These are phyloP conservation scores for Ascochyta rabiei DNA, from an alignment of 2,329 filamentous ascomycete species.

Conservation along the genomic window DNA sequence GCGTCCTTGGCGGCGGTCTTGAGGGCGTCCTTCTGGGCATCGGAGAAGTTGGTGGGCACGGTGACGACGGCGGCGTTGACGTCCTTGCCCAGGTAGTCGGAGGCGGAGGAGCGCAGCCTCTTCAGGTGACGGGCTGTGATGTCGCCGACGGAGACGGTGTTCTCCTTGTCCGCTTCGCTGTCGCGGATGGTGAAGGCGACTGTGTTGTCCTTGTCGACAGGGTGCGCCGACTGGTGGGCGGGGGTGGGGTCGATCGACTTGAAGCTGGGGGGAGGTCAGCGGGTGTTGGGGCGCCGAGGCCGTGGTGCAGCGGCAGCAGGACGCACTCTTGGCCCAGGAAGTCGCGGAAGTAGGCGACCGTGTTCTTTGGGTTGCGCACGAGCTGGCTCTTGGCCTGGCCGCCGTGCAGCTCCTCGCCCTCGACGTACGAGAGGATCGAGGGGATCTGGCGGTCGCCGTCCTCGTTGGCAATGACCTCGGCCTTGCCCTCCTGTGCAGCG, in stretches of 20 bases:
- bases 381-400: conserved; percentile 94
- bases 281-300: not conserved
- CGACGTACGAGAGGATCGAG: conserved; percentile 89
- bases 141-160: conserved; percentile 77
- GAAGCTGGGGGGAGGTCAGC: conserved; percentile 62
- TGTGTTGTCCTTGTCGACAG: conserved; percentile 72
- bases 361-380: conserved; percentile 90
- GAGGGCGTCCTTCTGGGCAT: conserved; percentile 83
- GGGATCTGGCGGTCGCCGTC: conserved; percentile 99
- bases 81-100: conserved; percentile 89
- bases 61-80: conserved; percentile 96
- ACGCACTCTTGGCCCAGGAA: conserved; percentile 90
- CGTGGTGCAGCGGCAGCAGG: not conserved
- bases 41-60: conserved; percentile 89
- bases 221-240: conserved; percentile 91
- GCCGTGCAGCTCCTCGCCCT: conserved; percentile 95
- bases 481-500: conserved; percentile 75
- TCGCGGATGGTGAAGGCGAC: conserved; percentile 87
- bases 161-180: conserved; percentile 61
- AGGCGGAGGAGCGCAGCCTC: conserved; percentile 80
- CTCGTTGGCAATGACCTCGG: conserved; percentile 98
- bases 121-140: conserved; percentile 83
- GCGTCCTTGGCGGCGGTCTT: conserved; percentile 78
- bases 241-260: conserved; percentile 96
- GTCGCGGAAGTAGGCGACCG: conserved; percentile 93